phyloP scores from a whole-genome alignment of 2,329 filamentous ascomycete genomes.

The Parascedosporium putredinis region DNA sequence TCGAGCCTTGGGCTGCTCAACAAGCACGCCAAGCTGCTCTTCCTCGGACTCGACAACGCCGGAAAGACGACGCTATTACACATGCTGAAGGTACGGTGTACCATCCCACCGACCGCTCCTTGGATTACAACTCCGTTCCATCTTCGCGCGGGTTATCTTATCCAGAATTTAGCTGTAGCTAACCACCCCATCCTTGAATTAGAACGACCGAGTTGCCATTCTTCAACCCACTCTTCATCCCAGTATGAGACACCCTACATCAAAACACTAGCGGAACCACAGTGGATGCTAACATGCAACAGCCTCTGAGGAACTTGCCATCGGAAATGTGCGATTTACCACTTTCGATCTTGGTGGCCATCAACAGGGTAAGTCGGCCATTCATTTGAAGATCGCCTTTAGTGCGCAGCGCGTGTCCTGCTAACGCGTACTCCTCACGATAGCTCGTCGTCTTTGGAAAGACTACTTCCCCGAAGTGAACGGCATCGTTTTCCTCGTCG shows the following conservation, averaged over 20 bases:
- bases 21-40: conserved; percentile 92
- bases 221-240: conserved; percentile 86
- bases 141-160: background rate
- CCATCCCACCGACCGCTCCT: background rate
- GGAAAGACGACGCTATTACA: conserved; percentile 90
- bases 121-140: background rate
- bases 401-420: no score
- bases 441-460: conserved; percentile 87
- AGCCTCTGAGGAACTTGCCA: conserved; percentile 86
- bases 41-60: conserved; percentile 87
- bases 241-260: conserved; percentile 45
- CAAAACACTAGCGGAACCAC: background rate
- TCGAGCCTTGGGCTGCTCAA: conserved; percentile 80
- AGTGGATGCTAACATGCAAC: background rate
- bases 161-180: background rate
- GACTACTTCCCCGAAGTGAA: conserved; percentile 96
- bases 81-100: conserved; percentile 75
- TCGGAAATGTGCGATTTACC: conserved; percentile 88
- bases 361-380: conserved; percentile 61
- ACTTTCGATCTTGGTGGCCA: conserved; percentile 91
- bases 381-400: background rate
- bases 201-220: conserved; percentile 90
- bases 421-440: no score
- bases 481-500: conserved; percentile 95
- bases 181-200: conserved; percentile 8